phyloP scores from a whole-genome alignment of 1,284 basidiomycete species.

The Cystobasidium pallidum region DNA sequence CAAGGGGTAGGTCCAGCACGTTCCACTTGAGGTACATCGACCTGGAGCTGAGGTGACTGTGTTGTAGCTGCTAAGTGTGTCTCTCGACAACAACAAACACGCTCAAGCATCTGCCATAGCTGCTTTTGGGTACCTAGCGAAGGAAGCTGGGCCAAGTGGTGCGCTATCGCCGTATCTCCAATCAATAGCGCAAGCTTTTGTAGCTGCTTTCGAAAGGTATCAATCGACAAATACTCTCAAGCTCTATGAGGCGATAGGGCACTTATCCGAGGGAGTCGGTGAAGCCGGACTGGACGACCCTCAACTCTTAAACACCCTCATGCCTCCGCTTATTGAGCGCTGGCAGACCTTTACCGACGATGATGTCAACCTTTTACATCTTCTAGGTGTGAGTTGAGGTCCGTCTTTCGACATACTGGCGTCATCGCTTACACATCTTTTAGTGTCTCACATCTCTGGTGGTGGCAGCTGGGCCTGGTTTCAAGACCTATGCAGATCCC shows the following conservation, averaged over 20 bases:
- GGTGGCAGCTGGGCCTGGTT: slow-evolving; percentile 89
- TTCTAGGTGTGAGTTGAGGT: slow-evolving; percentile 72
- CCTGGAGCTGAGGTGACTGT: not conserved
- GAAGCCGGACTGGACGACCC: slow-evolving; percentile 77
- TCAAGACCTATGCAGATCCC: slow-evolving; percentile 83
- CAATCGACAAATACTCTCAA: slow-evolving; percentile 99
- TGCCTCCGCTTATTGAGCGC: slow-evolving; percentile 88
- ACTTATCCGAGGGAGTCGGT: slow-evolving; percentile 94
- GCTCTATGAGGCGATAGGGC: slow-evolving; percentile 95
- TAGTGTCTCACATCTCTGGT: slow-evolving; percentile 97
- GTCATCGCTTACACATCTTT: not conserved
- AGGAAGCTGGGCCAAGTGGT: slow-evolving; percentile 76
- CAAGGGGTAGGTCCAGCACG: slow-evolving; percentile 75
- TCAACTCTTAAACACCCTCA: slow-evolving; percentile 86
- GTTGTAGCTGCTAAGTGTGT: slow-evolving; percentile 84
- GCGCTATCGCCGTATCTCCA: slow-evolving; percentile 91
- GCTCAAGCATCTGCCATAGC: slow-evolving; percentile 99
- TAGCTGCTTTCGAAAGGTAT: slow-evolving; percentile 95
- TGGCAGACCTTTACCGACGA: slow-evolving; percentile 88
- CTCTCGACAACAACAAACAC: slow-evolving; percentile 97
- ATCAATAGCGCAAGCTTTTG: slow-evolving; percentile 90
- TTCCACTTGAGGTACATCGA: not conserved
- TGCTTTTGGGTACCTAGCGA: slow-evolving; percentile 97
- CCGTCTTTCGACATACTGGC: slow-evolving; percentile 32
- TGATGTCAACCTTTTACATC: slow-evolving; percentile 89